Evolutionary conservation across 2,329 filamentous ascomycete genomes (phyloP), one percentile per base, ranked within the genome.

Genomic region (Plenodomus lindquistii): DNA sequence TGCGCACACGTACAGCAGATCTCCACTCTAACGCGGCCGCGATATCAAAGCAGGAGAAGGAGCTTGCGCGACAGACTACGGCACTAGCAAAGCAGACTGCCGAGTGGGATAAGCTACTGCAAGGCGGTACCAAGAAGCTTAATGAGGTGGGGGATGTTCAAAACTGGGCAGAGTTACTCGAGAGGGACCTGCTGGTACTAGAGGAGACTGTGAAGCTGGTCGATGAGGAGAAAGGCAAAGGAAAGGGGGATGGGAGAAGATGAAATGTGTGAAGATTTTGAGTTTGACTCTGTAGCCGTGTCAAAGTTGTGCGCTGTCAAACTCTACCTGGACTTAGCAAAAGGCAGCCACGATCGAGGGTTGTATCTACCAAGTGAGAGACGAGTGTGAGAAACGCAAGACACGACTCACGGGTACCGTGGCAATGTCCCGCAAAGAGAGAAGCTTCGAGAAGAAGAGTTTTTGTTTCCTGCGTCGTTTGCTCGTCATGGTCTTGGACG

Each of bases 141-240:
- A 92, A 91, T 75, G 88, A 91, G 77, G 77, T 91, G 52, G 88
- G 89, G 19, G 86, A 91, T 67, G 82, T 93, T 66, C 88, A 93
- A 78, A 92, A 92, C 70, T 94, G 89, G 89, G 88, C 89, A 18
- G 89, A 94, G 79, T 84, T 91, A 73, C 77, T 93, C 64, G 89
- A 75, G 52, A 58, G 72, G 39, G 72, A 75, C 41, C 39, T 75
- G 49, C 37, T 75, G 44, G 71, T 74, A 34, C 44, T 75, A 51
- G 72, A 75, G 54, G 72, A 75, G 55, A 75, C 72, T 19, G 39
- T 73, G 43, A 58, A 71, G 44, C 44, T 74, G 54, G 71, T 65
- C 9, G 70, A 74, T 38, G 59, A 48, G 31, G 43, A 57, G 44
- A 20, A 22, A 60, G 62, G 11, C n/a, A n/a, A 61, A 60, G 40